Percentiles rank a stretch among this genome's conserved stretches.
Evolutionary conservation across 768 basidiomycete genomes (phyloP).

Genomic region (Termitomyces eurrhizus): DNA sequence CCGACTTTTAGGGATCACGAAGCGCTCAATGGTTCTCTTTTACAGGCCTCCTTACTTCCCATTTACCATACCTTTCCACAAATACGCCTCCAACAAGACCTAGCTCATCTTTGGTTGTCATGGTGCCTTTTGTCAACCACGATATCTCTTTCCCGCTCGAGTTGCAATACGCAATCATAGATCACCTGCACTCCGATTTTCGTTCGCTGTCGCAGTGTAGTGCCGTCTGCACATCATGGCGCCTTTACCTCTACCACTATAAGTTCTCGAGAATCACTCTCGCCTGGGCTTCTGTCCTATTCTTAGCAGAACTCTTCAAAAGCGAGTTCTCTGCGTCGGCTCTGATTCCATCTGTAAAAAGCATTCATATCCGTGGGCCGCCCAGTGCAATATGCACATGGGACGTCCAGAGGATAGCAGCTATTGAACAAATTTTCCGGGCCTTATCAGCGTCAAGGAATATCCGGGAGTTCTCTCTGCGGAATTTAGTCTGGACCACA

Average conservation of each 20-base stretch:
- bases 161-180: conserved; percentile 22
- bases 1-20: conserved; percentile 4
- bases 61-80: neutral
- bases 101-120: neutral
- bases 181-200: conserved; percentile 14
- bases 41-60: neutral
- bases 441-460: neutral
- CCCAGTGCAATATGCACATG: conserved; percentile 6
- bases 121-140: neutral
- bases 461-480: conserved; percentile 1
- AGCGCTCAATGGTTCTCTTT: neutral
- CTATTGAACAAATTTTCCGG: neutral
- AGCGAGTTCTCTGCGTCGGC: conserved; percentile 17
- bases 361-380: conserved; percentile 10
- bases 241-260: conserved; percentile 17
- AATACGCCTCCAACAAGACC: neutral
- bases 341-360: conserved; percentile 17
- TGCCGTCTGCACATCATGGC: conserved; percentile 22
- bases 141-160: conserved; percentile 17
- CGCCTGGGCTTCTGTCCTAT: conserved; percentile 11
- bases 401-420: conserved; percentile 2
- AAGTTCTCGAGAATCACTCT: conserved; percentile 18
- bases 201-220: conserved; percentile 13
- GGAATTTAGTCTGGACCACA: neutral
- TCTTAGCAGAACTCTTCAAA: conserved; percentile 15